phyloP scores from a whole-genome alignment of 352 stramenopile species.

The Halophytophthora batemanensis region DNA sequence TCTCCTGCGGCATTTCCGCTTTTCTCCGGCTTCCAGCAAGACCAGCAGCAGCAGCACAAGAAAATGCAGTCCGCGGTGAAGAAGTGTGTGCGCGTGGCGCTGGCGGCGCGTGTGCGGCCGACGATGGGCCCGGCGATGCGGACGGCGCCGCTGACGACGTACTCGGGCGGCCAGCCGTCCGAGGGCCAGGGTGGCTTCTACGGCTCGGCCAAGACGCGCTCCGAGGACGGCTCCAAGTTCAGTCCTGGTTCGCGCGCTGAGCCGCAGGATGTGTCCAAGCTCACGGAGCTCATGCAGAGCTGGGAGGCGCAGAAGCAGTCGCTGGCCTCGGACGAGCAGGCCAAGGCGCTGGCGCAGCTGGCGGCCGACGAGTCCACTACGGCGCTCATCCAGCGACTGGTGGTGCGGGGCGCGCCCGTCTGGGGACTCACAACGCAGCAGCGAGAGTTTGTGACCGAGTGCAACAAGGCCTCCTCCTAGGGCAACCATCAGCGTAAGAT shows the following conservation, averaged over 20 bases:
- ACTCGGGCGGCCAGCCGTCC: slow-evolving; percentile 85
- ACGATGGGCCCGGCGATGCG: slow-evolving; percentile 2
- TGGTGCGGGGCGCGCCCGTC: slow-evolving; percentile 68
- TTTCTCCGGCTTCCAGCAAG: too few relatives aligned
- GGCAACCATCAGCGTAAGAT: background rate
- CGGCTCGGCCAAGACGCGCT: slow-evolving; percentile 78
- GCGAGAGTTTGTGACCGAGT: slow-evolving; percentile 70
- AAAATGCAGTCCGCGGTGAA: slow-evolving; percentile 23
- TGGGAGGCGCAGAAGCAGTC: slow-evolving; percentile 41
- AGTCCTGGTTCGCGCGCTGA: slow-evolving; percentile 62
- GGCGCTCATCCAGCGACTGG: slow-evolving; percentile 55
- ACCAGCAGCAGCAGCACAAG: background rate
- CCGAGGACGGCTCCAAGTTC: slow-evolving; percentile 63
- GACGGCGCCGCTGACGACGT: slow-evolving; percentile 55
- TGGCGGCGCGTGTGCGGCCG: background rate
- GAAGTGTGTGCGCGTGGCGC: slow-evolving; percentile 15
- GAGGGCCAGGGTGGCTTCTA: slow-evolving; percentile 91
- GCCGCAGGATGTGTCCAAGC: slow-evolving; percentile 49
- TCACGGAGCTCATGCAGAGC: slow-evolving; percentile 58
- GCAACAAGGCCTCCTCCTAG: slow-evolving; percentile 29
- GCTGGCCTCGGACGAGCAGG: slow-evolving; percentile 37
- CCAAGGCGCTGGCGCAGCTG: slow-evolving; percentile 40
- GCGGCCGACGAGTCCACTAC: slow-evolving; percentile 34
- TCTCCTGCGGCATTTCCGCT: too few relatives aligned
- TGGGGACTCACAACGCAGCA: slow-evolving; percentile 74